Base-by-base conservation (phyloP, 2,329 filamentous ascomycete genomes). In the Ilyonectria destructans region DNA sequence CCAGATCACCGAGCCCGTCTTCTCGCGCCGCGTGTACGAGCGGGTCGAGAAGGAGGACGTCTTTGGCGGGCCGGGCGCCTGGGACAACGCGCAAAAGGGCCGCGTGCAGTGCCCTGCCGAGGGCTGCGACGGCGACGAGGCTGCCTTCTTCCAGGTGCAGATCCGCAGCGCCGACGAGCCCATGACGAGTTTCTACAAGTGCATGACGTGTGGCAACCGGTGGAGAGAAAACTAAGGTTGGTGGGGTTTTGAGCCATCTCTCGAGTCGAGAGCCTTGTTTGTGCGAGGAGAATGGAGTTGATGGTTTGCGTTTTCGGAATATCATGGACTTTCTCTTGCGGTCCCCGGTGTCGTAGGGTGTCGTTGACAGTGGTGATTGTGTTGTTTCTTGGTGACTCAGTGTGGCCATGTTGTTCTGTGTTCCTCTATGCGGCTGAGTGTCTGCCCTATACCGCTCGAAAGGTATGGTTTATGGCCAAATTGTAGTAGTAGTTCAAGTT, bases 141-240 rank as follows among this genome's bases (percentile, higher is more conserved):
- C 96, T 4, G 97, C 95, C 71, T 98, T 96, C 85, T 97, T 95
- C 85, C 94, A 97, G 86, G 91, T 98, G 75, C 96, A 99, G 87
- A 98, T 98, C 83, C 91, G 96, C 75, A 97, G 94, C 86, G 96
- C 96, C 59, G 96, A 99, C 84, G 96, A 99, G 87, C 96, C 96
- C 68, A 98, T 97, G 93, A 99, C 96, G 73, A 96, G 91, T 68
- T 98, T 98, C 83, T 97, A 92, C 84, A 96, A 95, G 89, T 93
- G 91, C 77, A 92, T 92, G 88, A 86, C 85, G 13, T 93, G 91
- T 74, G 88, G 87, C 26, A 83, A 89, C 69, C 83, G 89, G 63
- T 93, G 91, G 91, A 88, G 89, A 81, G 90, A 92, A 75, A 91
- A 91, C 74, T 92, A 29, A 81, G 74, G 62, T 23, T 54, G 48